Conservation (phyloP, 2,329 filamentous ascomycete species). For the Colletotrichum trifolii region DNA sequence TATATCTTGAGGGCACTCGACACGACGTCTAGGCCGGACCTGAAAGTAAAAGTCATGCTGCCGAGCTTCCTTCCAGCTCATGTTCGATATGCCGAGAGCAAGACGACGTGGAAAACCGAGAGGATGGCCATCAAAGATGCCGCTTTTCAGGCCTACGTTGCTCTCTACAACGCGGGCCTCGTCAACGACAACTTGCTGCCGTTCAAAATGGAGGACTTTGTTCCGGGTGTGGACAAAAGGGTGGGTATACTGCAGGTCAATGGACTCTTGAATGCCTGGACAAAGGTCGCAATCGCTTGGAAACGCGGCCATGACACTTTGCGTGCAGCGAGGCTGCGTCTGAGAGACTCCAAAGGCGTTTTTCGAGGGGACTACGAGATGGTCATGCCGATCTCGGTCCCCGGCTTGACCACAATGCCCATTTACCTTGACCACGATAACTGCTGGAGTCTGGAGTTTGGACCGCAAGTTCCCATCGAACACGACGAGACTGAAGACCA, state of each 20-base stretch:
- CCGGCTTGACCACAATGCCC: conserved; percentile 48
- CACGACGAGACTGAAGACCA: conserved; percentile 50
- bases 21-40: conserved; percentile 40
- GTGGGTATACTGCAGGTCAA: conserved; percentile 49
- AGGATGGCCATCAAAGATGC: conserved; percentile 82
- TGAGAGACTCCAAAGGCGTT: conserved; percentile 43
- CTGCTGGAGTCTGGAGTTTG: conserved; percentile 51
- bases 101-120: conserved; percentile 74
- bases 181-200: conserved; percentile 85
- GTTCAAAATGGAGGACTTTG: conserved; percentile 53
- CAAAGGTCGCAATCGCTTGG: conserved; percentile 56
- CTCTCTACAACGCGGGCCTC: conserved; percentile 75
- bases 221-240: conserved; percentile 51
- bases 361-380: conserved; percentile 53
- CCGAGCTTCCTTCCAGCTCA: conserved; percentile 75
- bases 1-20: conserved; percentile 66
- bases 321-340: conserved; percentile 36
- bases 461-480: conserved; percentile 33
- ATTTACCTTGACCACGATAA: conserved; percentile 53
- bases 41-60: conserved; percentile 73
- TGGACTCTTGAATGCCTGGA: conserved; percentile 60
- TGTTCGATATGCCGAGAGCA: conserved; percentile 65
- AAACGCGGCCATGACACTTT: conserved; percentile 41
- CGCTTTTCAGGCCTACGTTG: conserved; percentile 81
- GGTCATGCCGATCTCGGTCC: conserved; percentile 56